Evolutionary conservation across 1,284 basidiomycete genomes (phyloP), one percentile per base, ranked within the genome.

Genomic region (Melampsora americana): DNA sequence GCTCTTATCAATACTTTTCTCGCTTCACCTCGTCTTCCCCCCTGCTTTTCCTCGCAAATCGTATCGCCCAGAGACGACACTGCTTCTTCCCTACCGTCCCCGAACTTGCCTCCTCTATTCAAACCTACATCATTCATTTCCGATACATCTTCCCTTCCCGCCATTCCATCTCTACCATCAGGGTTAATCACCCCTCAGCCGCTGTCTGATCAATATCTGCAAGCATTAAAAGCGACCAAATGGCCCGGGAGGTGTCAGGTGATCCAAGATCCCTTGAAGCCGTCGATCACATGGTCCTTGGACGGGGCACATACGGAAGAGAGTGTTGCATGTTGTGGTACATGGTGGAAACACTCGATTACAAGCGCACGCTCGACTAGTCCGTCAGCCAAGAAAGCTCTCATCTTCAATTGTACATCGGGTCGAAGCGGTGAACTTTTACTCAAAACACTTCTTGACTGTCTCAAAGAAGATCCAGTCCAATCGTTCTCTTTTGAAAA

Each of bases 161-260:
- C 39, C 28, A 46, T 66, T 16, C 62, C 62, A 50, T 32, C 60
- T 42, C 62, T 73, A n/a, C 61, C 61, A 12, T 18, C 28, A 9
- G 61, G 66, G 35, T 2, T 73, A 5, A 44, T 73, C 18, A 42
- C 32, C 7, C 70, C 70, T 20, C 23, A 77, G 78, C 11, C 84
- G 12, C 71, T 95, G 11, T 84, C 90, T 0, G 80, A 84, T 9
- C 80, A 85, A 5, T 90, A 92, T 79, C 81, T 87, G 35, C 80
- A 85, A 32, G 93, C 90, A 1, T 84, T 99, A 23, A 83, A 88
- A 78, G 84, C 86, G 18, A 88, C 94, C 0, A 88, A 86, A 77
- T 99, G 95, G 95, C 95, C 96, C 1, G 96, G 96, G n/a, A 88
- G 96, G 59, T 99, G 96, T 83, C 96, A 99, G 83, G 88, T 87